These are phyloP conservation scores for Suhomyces prunicola DNA, from an alignment of 805 yeast genomes.

Conservation along the genomic window DNA sequence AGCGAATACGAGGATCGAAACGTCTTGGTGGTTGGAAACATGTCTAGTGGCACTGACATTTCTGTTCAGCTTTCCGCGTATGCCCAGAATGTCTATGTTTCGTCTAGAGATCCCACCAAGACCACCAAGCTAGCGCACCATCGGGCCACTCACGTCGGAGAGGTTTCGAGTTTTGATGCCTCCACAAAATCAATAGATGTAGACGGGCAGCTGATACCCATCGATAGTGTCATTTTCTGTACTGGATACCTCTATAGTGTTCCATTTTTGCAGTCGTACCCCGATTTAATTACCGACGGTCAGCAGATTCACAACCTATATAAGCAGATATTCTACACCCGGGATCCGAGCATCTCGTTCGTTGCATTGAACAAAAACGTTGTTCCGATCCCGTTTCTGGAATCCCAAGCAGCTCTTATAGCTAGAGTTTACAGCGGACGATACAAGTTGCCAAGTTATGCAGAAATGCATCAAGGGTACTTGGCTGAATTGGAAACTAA, in stretches of 20 bases:
- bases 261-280: conserved; percentile 19
- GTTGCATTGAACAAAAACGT: conserved; percentile 28
- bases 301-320: conserved; percentile 28
- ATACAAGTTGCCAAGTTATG: conserved; percentile 21
- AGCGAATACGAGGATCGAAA: conserved; percentile 9
- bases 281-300: conserved; percentile 18
- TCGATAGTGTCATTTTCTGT: conserved; percentile 20
- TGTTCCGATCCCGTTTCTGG: conserved; percentile 38
- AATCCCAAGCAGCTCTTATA: conserved; percentile 37
- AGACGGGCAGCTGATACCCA: conserved; percentile 9
- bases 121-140: not conserved
- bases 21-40: conserved; percentile 28
- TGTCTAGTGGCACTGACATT: conserved; percentile 21
- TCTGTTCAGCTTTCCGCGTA: conserved; percentile 10
- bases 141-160: conserved; percentile 1
- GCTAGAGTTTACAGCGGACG: conserved; percentile 33
- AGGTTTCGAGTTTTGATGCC: conserved; percentile 1
- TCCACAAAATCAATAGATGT: conserved; percentile 3
- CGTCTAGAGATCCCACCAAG: conserved; percentile 4
- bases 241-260: conserved; percentile 22
- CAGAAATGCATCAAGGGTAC: conserved; percentile 26
- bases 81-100: conserved; percentile 13
- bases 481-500: conserved; percentile 17
- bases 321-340: conserved; percentile 30
- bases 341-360: conserved; percentile 29